Base-by-base conservation (phyloP, 192 early-diverging fungal genomes). In the Nowakowskiella sp. region DNA sequence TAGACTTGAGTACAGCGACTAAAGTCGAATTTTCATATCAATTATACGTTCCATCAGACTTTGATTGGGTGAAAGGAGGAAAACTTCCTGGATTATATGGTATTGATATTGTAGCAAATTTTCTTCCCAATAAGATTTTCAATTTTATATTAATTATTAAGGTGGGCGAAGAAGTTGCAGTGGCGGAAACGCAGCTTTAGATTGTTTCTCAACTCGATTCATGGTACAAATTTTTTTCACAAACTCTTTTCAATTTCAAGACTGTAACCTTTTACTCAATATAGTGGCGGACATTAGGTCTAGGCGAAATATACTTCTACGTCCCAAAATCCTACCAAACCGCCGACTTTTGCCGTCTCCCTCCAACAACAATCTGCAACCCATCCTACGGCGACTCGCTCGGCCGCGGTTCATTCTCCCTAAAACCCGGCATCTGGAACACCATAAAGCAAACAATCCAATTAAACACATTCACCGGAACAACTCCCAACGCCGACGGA, bases 381-480 rank as follows among this genome's bases (percentile, higher is more conserved):
- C 51, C 55, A 0, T 43, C 28, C 16, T 71, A 50, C 48, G 61
- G 69, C 2, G 67, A 66, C 23, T 76, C 73, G 6, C 53, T 78
- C 22, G 79, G 71, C 27, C 70, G 79, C 2, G 79, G 76, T 1
- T 60, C 56, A 1, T 78, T 71, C 52, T 25, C 52, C 31, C 77
- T 74, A 36, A 51, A 46, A 31, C 34, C 59, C 2, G 78, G 74
- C 13, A 32, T 49, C 9, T 82, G 79, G 79, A 68, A 39, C 31
- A 50, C 51, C 29, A 44, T 81, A 6, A 42, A 34, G 4, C 76
- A 81, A 62, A 44, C 34, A 4, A 60, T 81, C n/a, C 44, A 32
- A 10, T 59, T 70, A 16, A 70, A 70, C 57, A 54, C 57, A 0
- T 63, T 64, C 34, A 29, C 6, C n/a, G n/a, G n/a, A n/a, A n/a